A percentile compares a stretch with the other conserved stretches of the same genome.
phyloP scores from a whole-genome alignment of 2,329 filamentous ascomycete species.

The Emmonsiellopsis sp. region DNA sequence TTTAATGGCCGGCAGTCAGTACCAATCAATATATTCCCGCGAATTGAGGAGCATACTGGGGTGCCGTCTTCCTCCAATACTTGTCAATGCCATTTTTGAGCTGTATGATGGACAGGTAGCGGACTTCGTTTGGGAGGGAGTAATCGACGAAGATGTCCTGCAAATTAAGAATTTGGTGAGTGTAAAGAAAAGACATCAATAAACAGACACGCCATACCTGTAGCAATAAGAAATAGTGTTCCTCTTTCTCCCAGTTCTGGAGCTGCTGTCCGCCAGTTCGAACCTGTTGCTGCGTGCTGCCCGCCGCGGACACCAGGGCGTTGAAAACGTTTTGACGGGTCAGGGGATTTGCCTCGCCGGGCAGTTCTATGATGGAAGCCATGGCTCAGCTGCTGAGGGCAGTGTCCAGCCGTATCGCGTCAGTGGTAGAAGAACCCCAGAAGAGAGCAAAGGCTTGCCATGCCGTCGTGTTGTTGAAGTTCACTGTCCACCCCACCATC shows the following conservation, averaged over 20 bases:
- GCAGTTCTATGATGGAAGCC: slow-evolving; percentile 66
- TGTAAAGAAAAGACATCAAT: background rate
- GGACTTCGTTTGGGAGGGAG: slow-evolving; percentile 64
- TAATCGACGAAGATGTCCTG: slow-evolving; percentile 76
- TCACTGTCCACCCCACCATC: background rate
- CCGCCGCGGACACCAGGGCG: slow-evolving; percentile 55
- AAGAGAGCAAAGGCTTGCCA: background rate
- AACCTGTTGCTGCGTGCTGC: slow-evolving; percentile 56
- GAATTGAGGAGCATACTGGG: slow-evolving; percentile 41
- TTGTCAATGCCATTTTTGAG: slow-evolving; percentile 95
- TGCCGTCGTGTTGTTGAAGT: background rate
- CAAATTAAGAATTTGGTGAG: background rate
- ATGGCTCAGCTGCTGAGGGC: slow-evolving; percentile 34
- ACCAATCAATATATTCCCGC: background rate
- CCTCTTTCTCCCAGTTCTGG: slow-evolving; percentile 58
- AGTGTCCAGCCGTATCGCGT: background rate
- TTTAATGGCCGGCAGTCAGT: slow-evolving; percentile 17
- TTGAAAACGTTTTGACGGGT: slow-evolving; percentile 55
- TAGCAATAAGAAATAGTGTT: slow-evolving; percentile 58
- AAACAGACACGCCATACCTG: slow-evolving; percentile 45
- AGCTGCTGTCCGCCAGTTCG: slow-evolving; percentile 60
- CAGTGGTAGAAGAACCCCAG: background rate
- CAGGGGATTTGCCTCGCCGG: slow-evolving; percentile 70
- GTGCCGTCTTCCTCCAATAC: slow-evolving; percentile 77
- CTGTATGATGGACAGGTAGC: slow-evolving; percentile 85